phyloP scores from a whole-genome alignment of 306 rosid species.

The Prosopis cineraria region DNA sequence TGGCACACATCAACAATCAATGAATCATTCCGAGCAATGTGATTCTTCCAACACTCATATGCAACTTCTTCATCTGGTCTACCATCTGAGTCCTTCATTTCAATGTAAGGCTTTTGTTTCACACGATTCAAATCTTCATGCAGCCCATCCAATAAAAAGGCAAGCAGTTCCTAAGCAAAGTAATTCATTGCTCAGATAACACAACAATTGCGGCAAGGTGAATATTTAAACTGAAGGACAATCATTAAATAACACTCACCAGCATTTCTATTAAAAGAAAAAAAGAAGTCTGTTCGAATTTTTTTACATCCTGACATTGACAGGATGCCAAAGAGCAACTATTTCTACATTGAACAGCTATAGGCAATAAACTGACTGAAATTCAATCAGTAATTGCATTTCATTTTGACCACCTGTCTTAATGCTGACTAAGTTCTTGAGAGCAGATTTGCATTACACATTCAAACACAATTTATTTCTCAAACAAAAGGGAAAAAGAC shows the following conservation, averaged over 20 bases:
- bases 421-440: not conserved
- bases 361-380: not conserved
- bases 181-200: slow-evolving; percentile 31
- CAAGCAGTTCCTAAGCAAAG: slow-evolving; percentile 86
- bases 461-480: not conserved
- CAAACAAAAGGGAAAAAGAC: not conserved
- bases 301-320: not conserved
- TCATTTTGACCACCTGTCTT: not conserved
- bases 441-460: not conserved
- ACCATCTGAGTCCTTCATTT: slow-evolving; percentile 89
- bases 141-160: slow-evolving; percentile 95
- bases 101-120: slow-evolving; percentile 95
- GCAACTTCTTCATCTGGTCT: slow-evolving; percentile 96
- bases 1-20: slow-evolving; percentile 99
- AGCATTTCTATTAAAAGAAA: not conserved
- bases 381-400: not conserved
- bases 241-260: slow-evolving; percentile 1
- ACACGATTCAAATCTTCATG: slow-evolving; percentile 99
- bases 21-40: slow-evolving; percentile 96
- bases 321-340: not conserved
- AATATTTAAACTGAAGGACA: slow-evolving; percentile 13
- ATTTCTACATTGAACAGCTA: not conserved
- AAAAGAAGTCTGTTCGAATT: not conserved
- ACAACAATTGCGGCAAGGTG: slow-evolving; percentile 19
- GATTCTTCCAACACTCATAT: slow-evolving; percentile 92